Base-by-base conservation (phyloP, 2,329 filamentous ascomycete species). In the Talaromyces funiculosus region DNA sequence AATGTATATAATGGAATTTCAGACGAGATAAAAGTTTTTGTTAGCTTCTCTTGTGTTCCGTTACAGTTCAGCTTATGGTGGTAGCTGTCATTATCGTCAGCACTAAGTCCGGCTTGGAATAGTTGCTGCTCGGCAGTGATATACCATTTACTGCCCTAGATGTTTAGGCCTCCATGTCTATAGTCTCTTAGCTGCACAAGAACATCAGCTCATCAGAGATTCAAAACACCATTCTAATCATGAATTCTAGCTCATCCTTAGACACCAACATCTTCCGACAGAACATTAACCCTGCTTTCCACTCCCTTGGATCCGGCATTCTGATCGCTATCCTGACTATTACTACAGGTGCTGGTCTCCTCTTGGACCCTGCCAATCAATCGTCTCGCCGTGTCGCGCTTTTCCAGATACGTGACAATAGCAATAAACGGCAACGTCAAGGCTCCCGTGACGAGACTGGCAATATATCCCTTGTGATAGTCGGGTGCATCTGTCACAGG, bases 401-500 rank as follows among this genome's bases (percentile, higher is more conserved):
- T 72, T 62, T 77, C 75, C 6, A 78, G 61, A 56, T 69, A 73
- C 1, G 74, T 71, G 64, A 78, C 77, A 0, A 77, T 40, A 2
- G 68, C 62, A 9, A 77, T 71, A 0, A 76, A 68, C 0, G 75
- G 75, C 4, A 78, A 62, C 0, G 73, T 73, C 61, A 76, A 60
- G 0, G 71, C 61, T 0, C 75, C 75, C 1, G 74, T 77, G 16
- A 75, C 70, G 53, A 77, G 47, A 58, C 75, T 77, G 1, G 75
- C 74, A 54, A 77, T 71, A 60, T 76, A 77, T 1, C 75, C 75
- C 56, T 73, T 76, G 14, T 67, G 60, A 29, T 72, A 77, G 49
- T 76, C 63, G 3, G 75, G 75, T 10, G 75, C 74, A 65, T 75
- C 74, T 0, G 75, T 77, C 1, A 75, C 75, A 0, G 74, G 74